phyloP scores from a whole-genome alignment of 2,329 filamentous ascomycete genomes.

The Chrysosporium keratinophilum region DNA sequence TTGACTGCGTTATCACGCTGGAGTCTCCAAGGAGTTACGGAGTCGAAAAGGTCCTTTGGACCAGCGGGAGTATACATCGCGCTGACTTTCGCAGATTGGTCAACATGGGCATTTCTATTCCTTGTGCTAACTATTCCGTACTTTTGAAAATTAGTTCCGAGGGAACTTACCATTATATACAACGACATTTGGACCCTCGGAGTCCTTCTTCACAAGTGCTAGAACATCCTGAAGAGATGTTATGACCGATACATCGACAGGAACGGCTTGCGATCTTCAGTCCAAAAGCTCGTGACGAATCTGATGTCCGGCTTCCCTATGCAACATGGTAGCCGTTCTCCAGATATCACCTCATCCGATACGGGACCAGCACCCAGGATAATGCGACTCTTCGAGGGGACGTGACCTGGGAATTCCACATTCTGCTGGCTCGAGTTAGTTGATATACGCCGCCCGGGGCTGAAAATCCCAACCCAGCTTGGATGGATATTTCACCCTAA shows the following conservation, averaged over 20 bases:
- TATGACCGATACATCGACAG: not conserved
- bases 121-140: not conserved
- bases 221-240: not conserved
- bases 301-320: slow-evolving; percentile 1
- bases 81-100: not conserved
- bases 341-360: not conserved
- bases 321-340: not conserved
- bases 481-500: too few relatives aligned
- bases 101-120: not conserved
- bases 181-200: not conserved
- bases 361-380: not conserved
- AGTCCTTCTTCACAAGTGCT: not conserved
- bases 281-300: not conserved
- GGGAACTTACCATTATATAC: not conserved
- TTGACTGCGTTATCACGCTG: not conserved
- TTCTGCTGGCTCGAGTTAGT: too few relatives aligned
- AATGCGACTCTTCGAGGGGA: not conserved
- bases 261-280: not conserved
- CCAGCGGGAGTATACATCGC: not conserved
- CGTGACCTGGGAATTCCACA: too few relatives aligned
- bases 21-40: not conserved
- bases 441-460: too few relatives aligned
- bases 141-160: not conserved
- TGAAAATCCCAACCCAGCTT: too few relatives aligned
- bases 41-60: not conserved